These are phyloP conservation scores for Dictyostelium brefeldianum DNA, from an alignment of 78 protist genomes.

Conservation along the genomic window DNA sequence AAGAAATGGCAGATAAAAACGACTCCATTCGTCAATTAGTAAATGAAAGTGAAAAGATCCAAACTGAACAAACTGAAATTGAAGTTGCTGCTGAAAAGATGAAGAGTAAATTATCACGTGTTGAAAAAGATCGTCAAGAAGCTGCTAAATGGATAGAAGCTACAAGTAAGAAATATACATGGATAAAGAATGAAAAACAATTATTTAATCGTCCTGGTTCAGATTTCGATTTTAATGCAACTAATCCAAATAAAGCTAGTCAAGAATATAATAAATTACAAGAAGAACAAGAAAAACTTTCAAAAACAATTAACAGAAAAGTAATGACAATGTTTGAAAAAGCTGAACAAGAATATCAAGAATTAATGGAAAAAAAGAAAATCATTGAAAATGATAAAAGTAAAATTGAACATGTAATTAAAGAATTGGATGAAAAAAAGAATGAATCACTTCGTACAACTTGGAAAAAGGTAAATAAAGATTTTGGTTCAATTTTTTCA, in stretches of 20 bases:
- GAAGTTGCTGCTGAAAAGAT: slow-evolving; percentile 32
- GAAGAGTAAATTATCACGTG: not conserved
- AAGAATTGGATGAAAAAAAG: slow-evolving; percentile 96
- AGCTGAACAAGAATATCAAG: slow-evolving; percentile 95
- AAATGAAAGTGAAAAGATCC: not conserved
- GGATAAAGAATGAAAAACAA: slow-evolving; percentile 87
- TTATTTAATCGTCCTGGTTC: slow-evolving; percentile 83
- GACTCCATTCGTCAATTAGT: slow-evolving; percentile 1
- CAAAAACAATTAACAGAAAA: slow-evolving; percentile 93
- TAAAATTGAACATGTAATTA: slow-evolving; percentile 91
- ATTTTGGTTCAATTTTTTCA: slow-evolving; percentile 95
- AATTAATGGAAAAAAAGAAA: slow-evolving; percentile 90
- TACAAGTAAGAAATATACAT: slow-evolving; percentile 52
- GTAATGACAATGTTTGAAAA: slow-evolving; percentile 86
- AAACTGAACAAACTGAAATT: not conserved
- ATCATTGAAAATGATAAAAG: slow-evolving; percentile 94
- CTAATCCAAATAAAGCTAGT: slow-evolving; percentile 4
- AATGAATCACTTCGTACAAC: slow-evolving; percentile 92
- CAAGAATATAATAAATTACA: slow-evolving; percentile 24
- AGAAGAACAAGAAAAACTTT: slow-evolving; percentile 62
- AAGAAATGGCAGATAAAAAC: slow-evolving; percentile 20
- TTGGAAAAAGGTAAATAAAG: slow-evolving; percentile 90
- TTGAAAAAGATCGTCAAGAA: slow-evolving; percentile 49
- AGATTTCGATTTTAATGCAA: slow-evolving; percentile 85
- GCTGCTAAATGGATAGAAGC: slow-evolving; percentile 11